phyloP scores from a whole-genome alignment of 495 filamentous ascomycete species.

The Rhizodiscina lignyota region DNA sequence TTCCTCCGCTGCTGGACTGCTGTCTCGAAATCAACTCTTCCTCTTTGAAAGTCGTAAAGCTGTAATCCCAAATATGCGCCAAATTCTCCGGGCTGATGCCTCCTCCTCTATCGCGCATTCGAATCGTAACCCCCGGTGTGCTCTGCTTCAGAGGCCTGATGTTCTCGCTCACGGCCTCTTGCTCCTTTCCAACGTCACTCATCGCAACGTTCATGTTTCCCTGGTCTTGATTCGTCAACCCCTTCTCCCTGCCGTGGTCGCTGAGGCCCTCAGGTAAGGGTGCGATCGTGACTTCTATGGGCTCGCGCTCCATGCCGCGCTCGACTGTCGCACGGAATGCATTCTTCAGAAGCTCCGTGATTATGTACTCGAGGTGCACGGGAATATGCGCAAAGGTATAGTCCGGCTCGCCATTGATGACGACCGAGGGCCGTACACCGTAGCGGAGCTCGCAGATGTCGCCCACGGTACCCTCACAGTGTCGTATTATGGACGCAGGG shows the following conservation, averaged over 20 bases:
- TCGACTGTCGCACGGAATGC: constrained; percentile 88
- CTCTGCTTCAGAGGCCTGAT: constrained; percentile 38
- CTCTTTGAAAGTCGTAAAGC: constrained; percentile 85
- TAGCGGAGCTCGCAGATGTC: constrained; percentile 96
- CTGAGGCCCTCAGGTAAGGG: constrained; percentile 42
- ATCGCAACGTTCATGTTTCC: constrained; percentile 17
- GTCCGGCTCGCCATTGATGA: constrained; percentile 67
- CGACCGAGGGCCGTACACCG: constrained; percentile 65
- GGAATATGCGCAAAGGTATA: constrained; percentile 81
- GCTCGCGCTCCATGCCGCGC: constrained; percentile 55
- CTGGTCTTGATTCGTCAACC: constrained; percentile 16
- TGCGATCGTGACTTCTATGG: constrained; percentile 83
- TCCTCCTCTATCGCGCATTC: constrained; percentile 87
- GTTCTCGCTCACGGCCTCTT: constrained; percentile 14
- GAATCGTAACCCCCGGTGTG: constrained; percentile 79
- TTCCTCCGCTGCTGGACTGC: background rate
- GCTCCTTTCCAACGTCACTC: constrained; percentile 1
- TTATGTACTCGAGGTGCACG: constrained; percentile 90
- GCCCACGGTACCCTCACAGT: constrained; percentile 74
- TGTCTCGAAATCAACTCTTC: constrained; percentile 30
- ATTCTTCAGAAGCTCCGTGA: constrained; percentile 93
- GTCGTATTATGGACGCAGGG: constrained; percentile 60
- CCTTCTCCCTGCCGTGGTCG: constrained; percentile 1
- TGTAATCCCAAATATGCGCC: constrained; percentile 86
- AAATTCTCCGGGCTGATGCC: constrained; percentile 72